Evolutionary conservation across 208 protist species (phyloP).

Genomic region (Trichomonas tenax): DNA sequence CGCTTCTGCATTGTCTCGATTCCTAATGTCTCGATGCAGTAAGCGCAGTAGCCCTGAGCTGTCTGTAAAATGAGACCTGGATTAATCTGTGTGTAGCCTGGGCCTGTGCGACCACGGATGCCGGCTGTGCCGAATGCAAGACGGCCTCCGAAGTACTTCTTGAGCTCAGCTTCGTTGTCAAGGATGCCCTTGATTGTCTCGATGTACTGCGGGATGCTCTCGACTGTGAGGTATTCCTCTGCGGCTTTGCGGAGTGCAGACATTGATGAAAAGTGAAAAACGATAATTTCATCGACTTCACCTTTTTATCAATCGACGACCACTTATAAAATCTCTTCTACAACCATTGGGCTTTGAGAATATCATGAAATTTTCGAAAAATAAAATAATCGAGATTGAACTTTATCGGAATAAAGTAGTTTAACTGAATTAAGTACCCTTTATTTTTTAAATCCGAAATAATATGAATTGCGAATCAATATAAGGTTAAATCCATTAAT

Average conservation of each 20-base stretch:
- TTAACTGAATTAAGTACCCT: no score
- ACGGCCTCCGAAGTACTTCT: constrained; percentile 1
- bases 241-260: background rate
- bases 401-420: no score
- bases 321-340: no score
- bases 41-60: constrained; percentile 2
- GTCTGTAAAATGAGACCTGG: background rate
- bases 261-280: no score
- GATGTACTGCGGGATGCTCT: background rate
- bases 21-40: background rate
- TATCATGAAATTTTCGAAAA: no score
- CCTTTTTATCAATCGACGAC: no score
- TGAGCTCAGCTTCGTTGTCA: background rate
- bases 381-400: no score
- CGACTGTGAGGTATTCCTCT: background rate
- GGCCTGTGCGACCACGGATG: background rate
- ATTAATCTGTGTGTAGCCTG: background rate
- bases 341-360: no score
- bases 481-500: no score
- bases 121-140: constrained; percentile 15
- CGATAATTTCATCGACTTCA: no score
- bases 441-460: no score
- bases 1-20: background rate
- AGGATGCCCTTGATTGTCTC: background rate
- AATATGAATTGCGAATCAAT: no score